phyloP scores from a whole-genome alignment of 495 filamentous ascomycete genomes.

The Hyaloscypha hepaticicola region DNA sequence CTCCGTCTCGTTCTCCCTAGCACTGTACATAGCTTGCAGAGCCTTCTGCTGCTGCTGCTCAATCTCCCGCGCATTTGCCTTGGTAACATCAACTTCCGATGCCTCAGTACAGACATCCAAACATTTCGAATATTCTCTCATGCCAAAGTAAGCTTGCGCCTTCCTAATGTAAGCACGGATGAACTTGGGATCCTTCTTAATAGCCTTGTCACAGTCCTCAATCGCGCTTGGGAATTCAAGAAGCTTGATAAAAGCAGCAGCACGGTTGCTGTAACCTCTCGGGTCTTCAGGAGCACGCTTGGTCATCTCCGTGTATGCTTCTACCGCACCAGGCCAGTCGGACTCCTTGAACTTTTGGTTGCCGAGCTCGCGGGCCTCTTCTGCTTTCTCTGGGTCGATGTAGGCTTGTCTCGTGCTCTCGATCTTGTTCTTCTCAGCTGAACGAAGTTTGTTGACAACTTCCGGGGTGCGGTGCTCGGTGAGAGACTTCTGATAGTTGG shows the following conservation, averaged over 20 bases:
- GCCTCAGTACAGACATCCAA: constrained; percentile 87
- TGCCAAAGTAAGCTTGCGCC: constrained; percentile 87
- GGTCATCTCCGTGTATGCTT: constrained; percentile 94
- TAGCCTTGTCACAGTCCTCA: constrained; percentile 87
- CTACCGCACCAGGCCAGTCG: constrained; percentile 95
- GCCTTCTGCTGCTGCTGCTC: constrained; percentile 94
- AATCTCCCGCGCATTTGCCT: constrained; percentile 81
- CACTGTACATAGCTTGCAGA: constrained; percentile 82
- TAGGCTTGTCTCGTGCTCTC: constrained; percentile 76
- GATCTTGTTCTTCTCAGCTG: constrained; percentile 87
- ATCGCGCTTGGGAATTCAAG: constrained; percentile 92
- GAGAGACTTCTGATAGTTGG: constrained; percentile 87
- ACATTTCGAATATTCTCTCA: constrained; percentile 95
- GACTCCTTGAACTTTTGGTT: constrained; percentile 95
- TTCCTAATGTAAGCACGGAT: constrained; percentile 95
- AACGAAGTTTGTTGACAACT: constrained; percentile 85
- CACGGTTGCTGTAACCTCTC: constrained; percentile 94
- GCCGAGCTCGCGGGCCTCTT: constrained; percentile 91
- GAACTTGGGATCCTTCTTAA: constrained; percentile 88
- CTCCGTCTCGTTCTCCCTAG: constrained; percentile 91
- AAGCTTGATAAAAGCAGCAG: constrained; percentile 93
- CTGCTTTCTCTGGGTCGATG: constrained; percentile 86
- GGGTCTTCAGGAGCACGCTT: constrained; percentile 93
- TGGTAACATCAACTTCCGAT: constrained; percentile 64
- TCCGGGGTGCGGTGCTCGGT: constrained; percentile 97